These are phyloP conservation scores for Capniomyces stellatus DNA, from an alignment of 371 early-diverging fungal species.

Conservation along the genomic window DNA sequence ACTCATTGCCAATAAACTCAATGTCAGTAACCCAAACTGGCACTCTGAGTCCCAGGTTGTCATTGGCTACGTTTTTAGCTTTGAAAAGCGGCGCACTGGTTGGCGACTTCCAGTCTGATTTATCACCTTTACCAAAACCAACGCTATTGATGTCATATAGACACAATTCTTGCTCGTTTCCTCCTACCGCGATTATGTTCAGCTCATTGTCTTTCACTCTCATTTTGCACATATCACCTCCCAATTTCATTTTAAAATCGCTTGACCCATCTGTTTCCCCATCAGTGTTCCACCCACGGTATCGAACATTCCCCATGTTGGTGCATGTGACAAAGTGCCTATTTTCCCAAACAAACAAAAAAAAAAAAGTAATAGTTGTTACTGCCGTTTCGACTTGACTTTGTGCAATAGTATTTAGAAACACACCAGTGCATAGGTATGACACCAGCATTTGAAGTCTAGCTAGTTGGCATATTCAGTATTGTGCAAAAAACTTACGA, in stretches of 20 bases:
- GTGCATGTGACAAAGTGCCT: slow-evolving; percentile 15
- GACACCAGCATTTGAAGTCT: too few relatives aligned
- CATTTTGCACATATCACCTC: slow-evolving; percentile 37
- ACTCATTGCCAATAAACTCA: slow-evolving; percentile 31
- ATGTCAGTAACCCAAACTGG: slow-evolving; percentile 79
- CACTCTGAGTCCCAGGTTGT: slow-evolving; percentile 58
- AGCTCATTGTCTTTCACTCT: slow-evolving; percentile 41
- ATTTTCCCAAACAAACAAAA: too few relatives aligned
- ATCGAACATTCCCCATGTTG: slow-evolving; percentile 21
- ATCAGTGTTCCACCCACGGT: slow-evolving; percentile 5
- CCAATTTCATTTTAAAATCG: slow-evolving; percentile 8
- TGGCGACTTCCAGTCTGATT: slow-evolving; percentile 7
- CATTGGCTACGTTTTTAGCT: slow-evolving; percentile 42
- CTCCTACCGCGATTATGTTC: slow-evolving; percentile 62
- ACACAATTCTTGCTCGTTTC: slow-evolving; percentile 63
- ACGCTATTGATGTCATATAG: slow-evolving; percentile 46
- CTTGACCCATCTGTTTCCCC: not conserved
- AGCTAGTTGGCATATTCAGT: too few relatives aligned
- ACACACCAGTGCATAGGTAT: too few relatives aligned
- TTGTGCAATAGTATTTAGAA: too few relatives aligned
- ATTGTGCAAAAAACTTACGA: too few relatives aligned
- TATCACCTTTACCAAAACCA: not conserved
- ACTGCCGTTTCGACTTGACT: too few relatives aligned
- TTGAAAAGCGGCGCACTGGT: slow-evolving; percentile 28
- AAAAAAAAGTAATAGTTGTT: too few relatives aligned